Base-by-base conservation (phyloP, 345 rosid genomes). In the Salix caprea region DNA sequence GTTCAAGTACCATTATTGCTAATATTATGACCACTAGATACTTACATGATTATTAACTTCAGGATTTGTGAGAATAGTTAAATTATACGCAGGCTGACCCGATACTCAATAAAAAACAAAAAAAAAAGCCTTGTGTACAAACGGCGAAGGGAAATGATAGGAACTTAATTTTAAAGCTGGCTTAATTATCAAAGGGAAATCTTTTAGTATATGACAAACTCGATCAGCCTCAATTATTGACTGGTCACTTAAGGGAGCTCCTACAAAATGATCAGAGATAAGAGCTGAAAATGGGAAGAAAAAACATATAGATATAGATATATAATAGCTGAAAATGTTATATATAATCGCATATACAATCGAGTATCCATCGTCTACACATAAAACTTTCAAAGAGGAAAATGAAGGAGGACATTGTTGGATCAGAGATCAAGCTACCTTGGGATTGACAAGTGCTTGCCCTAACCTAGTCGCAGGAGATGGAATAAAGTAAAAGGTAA, bases 401-500 rank as follows among this genome's bases (percentile, higher is more conserved):
- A 58, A 58, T 0, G 64, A 10, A 1, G 0, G 64, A 10, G 26
- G 64, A 23, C 28, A 23, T n/a, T 23, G 64, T 3, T 52, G 64
- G 28, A 58, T 58, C 28, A 54, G 60, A 21, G 2, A 21, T 21
- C 60, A 54, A 54, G 60, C 60, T 6, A 54, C 24, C 60, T 9
- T 6, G 60, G 64, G 64, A 58, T 58, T 58, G 24, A 23, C 28
- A 58, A 10, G 28, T 58, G 64, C 24, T 58, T 10, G n/a, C 11
- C 64, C 28, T 58, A 58, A 10, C 23, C 4, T 58, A 58, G 64
- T 3, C 37, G 37, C 7, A 58, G 64, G 64, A 10, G 64, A 58
- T 10, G 28, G 89, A 89, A 86, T 82, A 89, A 89, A 88, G 87
- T 61, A 69, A 80, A 80, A 86, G 76, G 91, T 67, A 52, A 70